Evolutionary conservation across 352 stramenopile genomes (phyloP).

Genomic region (Phytophthora podocarpi): DNA sequence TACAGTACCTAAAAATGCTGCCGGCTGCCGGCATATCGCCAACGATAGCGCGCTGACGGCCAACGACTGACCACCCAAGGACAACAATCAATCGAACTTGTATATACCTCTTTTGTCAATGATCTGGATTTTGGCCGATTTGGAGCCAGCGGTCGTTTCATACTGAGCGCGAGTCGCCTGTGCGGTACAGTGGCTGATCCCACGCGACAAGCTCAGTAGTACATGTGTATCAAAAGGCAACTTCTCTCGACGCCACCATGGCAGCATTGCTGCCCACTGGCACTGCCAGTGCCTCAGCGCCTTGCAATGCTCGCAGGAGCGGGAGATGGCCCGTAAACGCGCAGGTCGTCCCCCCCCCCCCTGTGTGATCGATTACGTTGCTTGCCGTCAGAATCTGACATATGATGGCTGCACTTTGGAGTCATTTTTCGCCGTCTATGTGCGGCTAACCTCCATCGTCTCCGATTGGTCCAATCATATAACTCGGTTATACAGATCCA

Average conservation of each 20-base stretch:
- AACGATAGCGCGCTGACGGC: not conserved
- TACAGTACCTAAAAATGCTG: not conserved
- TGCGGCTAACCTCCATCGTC: not conserved
- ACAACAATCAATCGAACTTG: constrained; percentile 3
- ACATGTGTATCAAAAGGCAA: too few relatives aligned
- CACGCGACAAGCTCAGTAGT: too few relatives aligned
- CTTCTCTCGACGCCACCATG: not conserved
- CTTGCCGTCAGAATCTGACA: not conserved
- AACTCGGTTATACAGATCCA: too few relatives aligned
- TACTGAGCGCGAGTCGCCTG: too few relatives aligned
- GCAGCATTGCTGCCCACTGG: not conserved
- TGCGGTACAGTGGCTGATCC: too few relatives aligned
- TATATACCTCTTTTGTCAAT: not conserved
- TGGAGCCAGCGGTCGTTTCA: too few relatives aligned
- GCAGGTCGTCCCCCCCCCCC: too few relatives aligned
- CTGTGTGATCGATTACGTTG: not conserved
- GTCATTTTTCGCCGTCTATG: too few relatives aligned
- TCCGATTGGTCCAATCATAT: not conserved
- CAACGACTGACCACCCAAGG: not conserved
- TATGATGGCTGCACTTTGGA: not conserved
- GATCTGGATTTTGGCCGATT: not conserved
- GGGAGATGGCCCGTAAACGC: constrained; percentile 1
- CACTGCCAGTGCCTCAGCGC: too few relatives aligned
- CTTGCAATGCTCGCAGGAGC: not conserved
- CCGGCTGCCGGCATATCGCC: too few relatives aligned